These are phyloP conservation scores for Stagonosporopsis cucurbitacearum DNA, from an alignment of 2,329 filamentous ascomycete genomes.

Conservation along the genomic window DNA sequence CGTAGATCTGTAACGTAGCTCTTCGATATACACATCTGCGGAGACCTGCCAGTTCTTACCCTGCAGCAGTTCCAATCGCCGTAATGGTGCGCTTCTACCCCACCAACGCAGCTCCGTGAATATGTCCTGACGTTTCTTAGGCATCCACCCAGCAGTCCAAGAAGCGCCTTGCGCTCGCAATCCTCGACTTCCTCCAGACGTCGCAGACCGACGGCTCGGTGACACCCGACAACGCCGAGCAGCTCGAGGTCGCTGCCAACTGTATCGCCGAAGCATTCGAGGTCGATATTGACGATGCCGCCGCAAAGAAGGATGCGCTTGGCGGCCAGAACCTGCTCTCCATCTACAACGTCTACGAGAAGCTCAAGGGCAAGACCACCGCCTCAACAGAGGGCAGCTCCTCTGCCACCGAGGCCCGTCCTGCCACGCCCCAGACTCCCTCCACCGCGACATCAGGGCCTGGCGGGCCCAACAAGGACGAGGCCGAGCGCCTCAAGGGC, in stretches of 20 bases:
- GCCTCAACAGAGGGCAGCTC: conserved; percentile 53
- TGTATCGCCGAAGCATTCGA: conserved; percentile 97
- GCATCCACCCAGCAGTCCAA: conserved; percentile 57
- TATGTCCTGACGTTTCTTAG: conserved; percentile 33
- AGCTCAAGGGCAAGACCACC: conserved; percentile 74
- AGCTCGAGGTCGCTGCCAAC: conserved; percentile 90
- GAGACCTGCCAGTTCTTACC: neutral
- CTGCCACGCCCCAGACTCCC: conserved; percentile 49
- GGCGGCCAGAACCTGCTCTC: conserved; percentile 85
- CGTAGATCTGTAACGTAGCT: neutral
- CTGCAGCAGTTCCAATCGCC: conserved; percentile 22
- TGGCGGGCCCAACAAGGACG: conserved; percentile 67
- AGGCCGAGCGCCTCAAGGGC: conserved; percentile 87
- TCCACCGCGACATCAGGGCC: conserved; percentile 43
- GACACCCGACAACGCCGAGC: conserved; percentile 85
- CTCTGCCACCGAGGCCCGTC: conserved; percentile 51
- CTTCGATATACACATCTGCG: neutral
- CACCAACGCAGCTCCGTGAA: conserved; percentile 15
- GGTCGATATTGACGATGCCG: conserved; percentile 80
- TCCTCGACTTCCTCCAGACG: conserved; percentile 90
- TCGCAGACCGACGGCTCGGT: conserved; percentile 90
- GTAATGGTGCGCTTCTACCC: conserved; percentile 37
- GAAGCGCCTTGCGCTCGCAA: conserved; percentile 93
- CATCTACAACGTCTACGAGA: conserved; percentile 97
- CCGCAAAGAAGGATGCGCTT: conserved; percentile 76